Conservation (phyloP, 1,284 basidiomycete genomes). For the Sporisorium sorghi region DNA sequence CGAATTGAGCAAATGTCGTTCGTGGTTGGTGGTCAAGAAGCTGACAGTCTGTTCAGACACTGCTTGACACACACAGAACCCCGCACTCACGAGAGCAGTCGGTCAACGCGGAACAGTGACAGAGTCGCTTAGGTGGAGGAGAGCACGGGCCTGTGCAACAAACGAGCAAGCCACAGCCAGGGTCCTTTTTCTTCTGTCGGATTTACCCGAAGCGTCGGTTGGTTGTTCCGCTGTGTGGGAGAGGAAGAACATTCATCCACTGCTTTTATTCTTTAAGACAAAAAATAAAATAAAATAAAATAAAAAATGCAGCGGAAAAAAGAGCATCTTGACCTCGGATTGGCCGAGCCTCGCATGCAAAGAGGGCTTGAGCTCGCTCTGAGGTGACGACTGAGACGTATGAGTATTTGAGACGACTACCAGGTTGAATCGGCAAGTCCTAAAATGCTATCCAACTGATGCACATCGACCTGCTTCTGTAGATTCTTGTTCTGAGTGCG, state of each 20-base stretch:
- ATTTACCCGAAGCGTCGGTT: neutral
- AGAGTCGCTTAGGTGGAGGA: slow-evolving; percentile 48
- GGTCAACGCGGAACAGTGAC: slow-evolving; percentile 4
- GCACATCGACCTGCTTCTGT: neutral
- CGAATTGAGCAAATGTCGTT: no score
- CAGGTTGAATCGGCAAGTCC: no score
- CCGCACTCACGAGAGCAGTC: slow-evolving; percentile 4
- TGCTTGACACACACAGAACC: neutral
- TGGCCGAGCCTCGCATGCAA: no score
- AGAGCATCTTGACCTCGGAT: no score
- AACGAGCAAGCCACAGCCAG: neutral
- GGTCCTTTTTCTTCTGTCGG: neutral
- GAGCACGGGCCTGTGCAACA: slow-evolving; percentile 4
- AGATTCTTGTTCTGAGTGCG: no score
- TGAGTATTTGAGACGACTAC: no score
- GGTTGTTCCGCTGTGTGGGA: neutral
- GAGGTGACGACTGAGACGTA: no score
- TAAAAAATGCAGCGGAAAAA: neutral
- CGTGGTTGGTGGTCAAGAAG: neutral
- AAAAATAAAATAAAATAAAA: neutral
- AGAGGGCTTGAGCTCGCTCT: no score
- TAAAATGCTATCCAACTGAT: no score
- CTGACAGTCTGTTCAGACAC: neutral
- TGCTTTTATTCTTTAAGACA: neutral
- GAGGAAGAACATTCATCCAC: slow-evolving; percentile 5